Percentiles rank a stretch among this genome's conserved stretches.
Evolutionary conservation across 371 early-diverging fungal genomes (phyloP).

Genomic region (Mucor mucedo): DNA sequence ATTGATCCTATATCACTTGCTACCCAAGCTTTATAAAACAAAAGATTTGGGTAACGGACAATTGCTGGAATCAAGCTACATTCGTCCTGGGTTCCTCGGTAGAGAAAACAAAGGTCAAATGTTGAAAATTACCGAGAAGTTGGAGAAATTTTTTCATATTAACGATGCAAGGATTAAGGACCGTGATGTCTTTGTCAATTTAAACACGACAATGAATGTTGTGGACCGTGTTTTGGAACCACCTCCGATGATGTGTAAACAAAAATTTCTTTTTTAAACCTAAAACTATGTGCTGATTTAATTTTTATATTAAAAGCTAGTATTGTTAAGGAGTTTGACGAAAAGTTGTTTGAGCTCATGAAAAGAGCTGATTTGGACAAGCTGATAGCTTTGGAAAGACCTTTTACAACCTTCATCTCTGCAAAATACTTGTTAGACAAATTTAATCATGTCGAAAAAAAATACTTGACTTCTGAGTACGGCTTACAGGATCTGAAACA

Average conservation of each 20-base stretch:
- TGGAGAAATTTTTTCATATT: constrained; percentile 22
- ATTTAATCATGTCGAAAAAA: constrained; percentile 44
- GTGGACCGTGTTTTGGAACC: constrained; percentile 27
- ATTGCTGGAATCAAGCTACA: constrained; percentile 48
- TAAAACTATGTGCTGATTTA: not conserved
- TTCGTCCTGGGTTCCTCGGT: constrained; percentile 47
- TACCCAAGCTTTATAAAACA: constrained; percentile 28
- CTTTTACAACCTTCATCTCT: constrained; percentile 56
- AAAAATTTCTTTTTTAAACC: not conserved
- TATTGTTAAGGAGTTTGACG: constrained; percentile 32
- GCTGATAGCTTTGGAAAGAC: constrained; percentile 28
- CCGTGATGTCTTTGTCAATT: constrained; percentile 41
- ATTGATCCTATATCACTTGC: constrained; percentile 50
- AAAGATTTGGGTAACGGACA: constrained; percentile 39
- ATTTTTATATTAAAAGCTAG: constrained; percentile 30
- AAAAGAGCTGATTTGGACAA: constrained; percentile 20
- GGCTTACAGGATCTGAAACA: constrained; percentile 43
- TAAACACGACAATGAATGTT: constrained; percentile 30
- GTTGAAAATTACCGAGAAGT: constrained; percentile 41
- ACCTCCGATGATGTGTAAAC: constrained; percentile 26
- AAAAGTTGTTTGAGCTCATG: constrained; percentile 35
- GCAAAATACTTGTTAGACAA: constrained; percentile 33
- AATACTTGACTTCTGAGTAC: constrained; percentile 42
- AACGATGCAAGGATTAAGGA: constrained; percentile 24
- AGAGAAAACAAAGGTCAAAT: constrained; percentile 38